These are phyloP conservation scores for Ganoderma boninense DNA, from an alignment of 1,284 basidiomycete genomes.

Conservation along the genomic window DNA sequence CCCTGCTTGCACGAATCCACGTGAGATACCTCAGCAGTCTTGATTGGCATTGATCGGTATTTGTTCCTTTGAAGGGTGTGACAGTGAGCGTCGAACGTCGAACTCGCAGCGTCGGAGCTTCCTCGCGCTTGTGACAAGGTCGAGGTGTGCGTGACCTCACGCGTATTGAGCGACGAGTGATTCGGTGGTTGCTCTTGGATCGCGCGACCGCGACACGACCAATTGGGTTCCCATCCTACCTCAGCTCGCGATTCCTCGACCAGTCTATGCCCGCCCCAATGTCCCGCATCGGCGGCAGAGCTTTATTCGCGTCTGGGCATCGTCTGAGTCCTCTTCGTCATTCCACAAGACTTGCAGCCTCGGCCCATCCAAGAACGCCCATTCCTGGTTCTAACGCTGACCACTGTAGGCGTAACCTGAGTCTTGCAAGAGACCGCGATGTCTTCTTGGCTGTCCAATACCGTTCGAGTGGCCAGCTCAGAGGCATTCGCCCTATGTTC, in stretches of 20 bases:
- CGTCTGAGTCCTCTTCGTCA: not conserved
- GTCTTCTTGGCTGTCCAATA: not conserved
- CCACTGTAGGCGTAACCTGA: not conserved
- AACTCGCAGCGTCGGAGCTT: no score
- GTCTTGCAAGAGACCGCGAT: not conserved
- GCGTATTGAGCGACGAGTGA: no score
- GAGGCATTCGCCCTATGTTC: not conserved
- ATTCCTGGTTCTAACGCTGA: not conserved
- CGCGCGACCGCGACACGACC: not conserved
- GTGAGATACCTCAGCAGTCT: no score
- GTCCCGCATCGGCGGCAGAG: not conserved
- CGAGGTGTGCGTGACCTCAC: not conserved
- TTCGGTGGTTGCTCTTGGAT: not conserved
- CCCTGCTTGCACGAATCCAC: no score
- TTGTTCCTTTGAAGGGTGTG: no score
- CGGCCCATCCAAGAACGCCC: not conserved
- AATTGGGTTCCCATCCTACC: not conserved
- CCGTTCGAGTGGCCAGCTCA: not conserved
- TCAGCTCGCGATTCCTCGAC: not conserved
- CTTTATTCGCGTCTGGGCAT: not conserved
- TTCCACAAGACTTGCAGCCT: not conserved
- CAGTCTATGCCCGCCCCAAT: not conserved
- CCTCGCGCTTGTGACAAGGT: not conserved
- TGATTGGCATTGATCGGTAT: no score
- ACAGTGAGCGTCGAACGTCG: no score